A percentile compares a stretch with the other conserved stretches of the same genome.
Conservation (phyloP, 257 asterid species). For the Paraleonurus japonicus region DNA sequence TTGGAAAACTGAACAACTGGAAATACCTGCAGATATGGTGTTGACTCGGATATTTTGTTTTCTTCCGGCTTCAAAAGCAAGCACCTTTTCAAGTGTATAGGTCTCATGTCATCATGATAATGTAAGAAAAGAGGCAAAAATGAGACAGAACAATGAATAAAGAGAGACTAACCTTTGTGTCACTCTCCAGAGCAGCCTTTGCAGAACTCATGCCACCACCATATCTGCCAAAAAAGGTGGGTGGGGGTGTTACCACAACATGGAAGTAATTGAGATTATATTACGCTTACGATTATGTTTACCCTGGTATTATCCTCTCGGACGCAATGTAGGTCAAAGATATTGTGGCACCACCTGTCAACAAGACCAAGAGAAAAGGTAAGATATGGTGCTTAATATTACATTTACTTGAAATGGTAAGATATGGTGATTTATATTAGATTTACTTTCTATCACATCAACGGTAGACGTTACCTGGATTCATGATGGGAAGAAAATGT, state of each 20-base stretch:
- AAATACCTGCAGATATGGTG: slow-evolving; percentile 97
- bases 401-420: not conserved
- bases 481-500: slow-evolving; percentile 79
- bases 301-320: slow-evolving; percentile 97
- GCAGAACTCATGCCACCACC: slow-evolving; percentile 99
- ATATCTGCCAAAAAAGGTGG: slow-evolving; percentile 53
- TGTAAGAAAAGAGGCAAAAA: not conserved
- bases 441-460: not conserved
- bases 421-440: not conserved
- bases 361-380: slow-evolving; percentile 14
- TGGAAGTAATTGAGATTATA: slow-evolving; percentile 24
- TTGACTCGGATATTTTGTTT: slow-evolving; percentile 72
- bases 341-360: slow-evolving; percentile 90
- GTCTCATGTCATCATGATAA: slow-evolving; percentile 6
- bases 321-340: slow-evolving; percentile 95
- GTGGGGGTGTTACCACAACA: too few species aligned
- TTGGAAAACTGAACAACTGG: not conserved
- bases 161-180: slow-evolving; percentile 58
- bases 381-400: not conserved
- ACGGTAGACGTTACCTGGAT: slow-evolving; percentile 56
- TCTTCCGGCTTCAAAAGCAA: slow-evolving; percentile 98
- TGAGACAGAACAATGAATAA: not conserved
- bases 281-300: slow-evolving; percentile 12
- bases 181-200: slow-evolving; percentile 95
- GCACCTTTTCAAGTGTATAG: slow-evolving; percentile 47